Conservation (phyloP, 768 basidiomycete species). For the Calocera cornea region DNA sequence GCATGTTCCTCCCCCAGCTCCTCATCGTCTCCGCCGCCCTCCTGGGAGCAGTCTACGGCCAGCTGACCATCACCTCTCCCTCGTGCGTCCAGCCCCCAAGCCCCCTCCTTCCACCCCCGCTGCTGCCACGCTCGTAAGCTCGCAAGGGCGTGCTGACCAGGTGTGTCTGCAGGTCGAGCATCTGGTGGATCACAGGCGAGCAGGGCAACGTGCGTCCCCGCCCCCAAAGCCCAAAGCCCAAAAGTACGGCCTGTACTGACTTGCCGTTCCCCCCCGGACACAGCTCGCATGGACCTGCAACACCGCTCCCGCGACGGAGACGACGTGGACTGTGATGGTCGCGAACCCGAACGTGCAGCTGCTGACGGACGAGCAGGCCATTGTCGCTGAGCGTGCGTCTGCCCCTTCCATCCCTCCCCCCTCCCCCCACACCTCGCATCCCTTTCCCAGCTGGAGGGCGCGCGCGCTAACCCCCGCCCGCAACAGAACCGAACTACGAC, state of each 20-base stretch:
- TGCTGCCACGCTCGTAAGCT: background rate
- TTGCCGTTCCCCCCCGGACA: background rate
- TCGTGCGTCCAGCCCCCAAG: background rate
- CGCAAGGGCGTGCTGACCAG: background rate
- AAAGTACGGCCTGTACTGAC: background rate
- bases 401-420: background rate
- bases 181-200: background rate
- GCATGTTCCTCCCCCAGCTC: background rate
- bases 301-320: background rate
- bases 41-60: background rate
- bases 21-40: background rate
- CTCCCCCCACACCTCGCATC: background rate
- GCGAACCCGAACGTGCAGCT: background rate
- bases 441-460: background rate
- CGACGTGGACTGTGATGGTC: background rate
- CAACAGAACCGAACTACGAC: constrained; percentile 4
- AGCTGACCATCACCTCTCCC: background rate
- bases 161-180: background rate
- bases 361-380: background rate
- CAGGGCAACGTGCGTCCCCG: background rate
- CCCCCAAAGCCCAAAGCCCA: background rate
- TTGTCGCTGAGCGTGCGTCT: background rate
- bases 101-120: background rate
- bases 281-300: background rate
- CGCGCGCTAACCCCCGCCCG: background rate